Evolutionary conservation across 1,284 basidiomycete species (phyloP), one percentile per base, ranked within the genome.

Genomic region (Cutaneotrichosporon spelunceum): DNA sequence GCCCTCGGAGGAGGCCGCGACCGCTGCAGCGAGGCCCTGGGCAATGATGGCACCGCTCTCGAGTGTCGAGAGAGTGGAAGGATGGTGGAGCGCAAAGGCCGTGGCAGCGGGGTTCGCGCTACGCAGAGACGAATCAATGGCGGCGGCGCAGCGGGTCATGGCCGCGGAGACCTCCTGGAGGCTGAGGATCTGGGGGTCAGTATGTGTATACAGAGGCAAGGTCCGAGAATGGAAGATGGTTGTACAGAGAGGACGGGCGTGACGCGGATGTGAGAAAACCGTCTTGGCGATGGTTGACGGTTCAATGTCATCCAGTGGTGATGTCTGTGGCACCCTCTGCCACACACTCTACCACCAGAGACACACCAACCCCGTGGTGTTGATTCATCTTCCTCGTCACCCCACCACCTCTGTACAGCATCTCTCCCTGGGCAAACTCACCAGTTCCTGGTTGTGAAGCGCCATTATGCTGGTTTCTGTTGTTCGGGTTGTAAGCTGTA

Each of bases 121-220:
- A 21, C 68, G 60, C n/a, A 78, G 72, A 66, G 77, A 81, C 59
- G 77, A 74, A 42, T 75, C 70, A 63, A 81, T 75, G 36, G 77
- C 69, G 29, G 67, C 59, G 27, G 74, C 70, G 62, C 79, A 79
- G 45, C 68, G 68, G 19, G 70, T 70, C 74, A 81, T 78, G 53
- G 74, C 76, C n/a, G 70, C 64, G 6, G 75, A 74, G 62, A 81
- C 72, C 36, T 77, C 72, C 52, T 72, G 66, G 70, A 79, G 39
- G 19, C 16, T 2, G 39, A 42, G 16, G 19, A 42, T 19, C 39
- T 42, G 39, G 39, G n/a, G 19, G 39, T 42, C 19, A 42, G 39
- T 19, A 1, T 33, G 30, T 33, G 19, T 19, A 16, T 10, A 36
- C 11, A 7, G 39, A 7, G 39, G 39, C 8, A n/a, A 39, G 36